phyloP scores from a whole-genome alignment of 306 rosid genomes.

The Geum urbanum region DNA sequence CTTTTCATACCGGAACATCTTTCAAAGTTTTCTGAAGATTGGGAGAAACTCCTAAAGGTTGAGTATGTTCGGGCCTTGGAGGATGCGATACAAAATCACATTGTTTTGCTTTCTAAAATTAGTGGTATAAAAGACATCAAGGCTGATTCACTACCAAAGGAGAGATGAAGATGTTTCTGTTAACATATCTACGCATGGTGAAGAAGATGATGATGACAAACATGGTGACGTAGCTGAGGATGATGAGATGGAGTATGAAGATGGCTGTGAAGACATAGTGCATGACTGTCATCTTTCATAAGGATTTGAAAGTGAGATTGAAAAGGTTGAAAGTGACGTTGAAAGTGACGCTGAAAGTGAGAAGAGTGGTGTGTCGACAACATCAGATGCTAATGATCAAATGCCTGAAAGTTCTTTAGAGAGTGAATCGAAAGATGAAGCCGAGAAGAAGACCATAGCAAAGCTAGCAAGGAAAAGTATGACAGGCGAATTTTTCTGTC shows the following conservation, averaged over 20 bases:
- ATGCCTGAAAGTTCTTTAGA: conserved; percentile 21
- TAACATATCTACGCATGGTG: conserved; percentile 32
- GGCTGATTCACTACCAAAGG: conserved; percentile 26
- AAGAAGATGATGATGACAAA: conserved; percentile 33
- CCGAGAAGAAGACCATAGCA: conserved; percentile 25
- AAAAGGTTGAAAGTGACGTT: conserved; percentile 39
- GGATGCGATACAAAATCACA: conserved; percentile 61
- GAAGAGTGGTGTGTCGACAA: conserved; percentile 32
- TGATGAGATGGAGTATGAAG: conserved; percentile 95
- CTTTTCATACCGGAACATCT: conserved; percentile 61
- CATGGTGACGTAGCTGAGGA: conserved; percentile 59
- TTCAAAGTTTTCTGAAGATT: conserved; percentile 53
- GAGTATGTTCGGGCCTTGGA: conserved; percentile 67
- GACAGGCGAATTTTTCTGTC: conserved; percentile 54
- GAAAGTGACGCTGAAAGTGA: no score
- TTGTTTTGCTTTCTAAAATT: conserved; percentile 57
- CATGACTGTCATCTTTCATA: conserved; percentile 42
- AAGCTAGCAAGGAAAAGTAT: conserved; percentile 22
- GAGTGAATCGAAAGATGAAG: conserved; percentile 18
- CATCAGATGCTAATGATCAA: conserved; percentile 24
- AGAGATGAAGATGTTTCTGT: conserved; percentile 39
- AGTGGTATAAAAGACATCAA: conserved; percentile 55
- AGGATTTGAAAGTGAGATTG: conserved; percentile 39
- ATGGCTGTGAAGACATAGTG: conserved; percentile 51
- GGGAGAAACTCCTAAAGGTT: conserved; percentile 57